A percentile compares a stretch with the other conserved stretches of the same genome.
Conservation (phyloP, 2,329 filamentous ascomycete species). For the Sporothrix brunneoviolacea region DNA sequence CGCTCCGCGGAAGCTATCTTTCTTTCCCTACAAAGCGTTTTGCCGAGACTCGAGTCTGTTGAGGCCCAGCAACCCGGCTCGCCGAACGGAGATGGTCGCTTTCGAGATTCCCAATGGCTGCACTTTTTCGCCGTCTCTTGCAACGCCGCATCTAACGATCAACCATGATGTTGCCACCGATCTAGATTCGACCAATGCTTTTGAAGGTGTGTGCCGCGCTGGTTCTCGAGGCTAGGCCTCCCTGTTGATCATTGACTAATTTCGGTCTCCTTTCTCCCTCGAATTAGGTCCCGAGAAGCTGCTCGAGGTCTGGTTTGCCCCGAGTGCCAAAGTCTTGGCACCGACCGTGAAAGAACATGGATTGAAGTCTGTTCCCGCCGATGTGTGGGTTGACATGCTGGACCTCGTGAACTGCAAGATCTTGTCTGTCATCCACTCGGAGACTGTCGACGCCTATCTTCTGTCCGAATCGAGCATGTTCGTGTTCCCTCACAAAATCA, state of each 20-base stretch:
- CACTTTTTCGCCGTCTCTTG: constrained; percentile 74
- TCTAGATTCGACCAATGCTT: constrained; percentile 90
- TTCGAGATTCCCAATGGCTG: constrained; percentile 73
- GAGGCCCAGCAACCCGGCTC: neutral
- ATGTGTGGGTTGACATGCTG: constrained; percentile 93
- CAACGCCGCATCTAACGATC: constrained; percentile 87
- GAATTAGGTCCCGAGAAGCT: constrained; percentile 81
- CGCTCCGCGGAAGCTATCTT: constrained; percentile 66
- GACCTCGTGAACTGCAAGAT: constrained; percentile 99
- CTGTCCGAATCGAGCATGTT: constrained; percentile 99
- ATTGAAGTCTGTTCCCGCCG: constrained; percentile 75
- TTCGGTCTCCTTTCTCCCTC: too few relatives aligned
- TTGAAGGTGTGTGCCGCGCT: constrained; percentile 64
- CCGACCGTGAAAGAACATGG: constrained; percentile 64
- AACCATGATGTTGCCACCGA: constrained; percentile 91
- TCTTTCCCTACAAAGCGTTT: neutral
- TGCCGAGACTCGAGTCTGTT: neutral
- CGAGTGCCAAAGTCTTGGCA: constrained; percentile 67
- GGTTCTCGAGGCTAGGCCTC: too few relatives aligned
- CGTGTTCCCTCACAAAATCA: constrained; percentile 98
- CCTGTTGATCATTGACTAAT: too few relatives aligned
- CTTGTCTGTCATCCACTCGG: constrained; percentile 85
- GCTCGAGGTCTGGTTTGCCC: constrained; percentile 95
- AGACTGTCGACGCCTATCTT: constrained; percentile 91
- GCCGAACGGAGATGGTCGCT: constrained; percentile 71